Percentiles rank a stretch among this genome's conserved stretches.
phyloP scores from a whole-genome alignment of 192 early-diverging fungal species.

The Podila minutissima region DNA sequence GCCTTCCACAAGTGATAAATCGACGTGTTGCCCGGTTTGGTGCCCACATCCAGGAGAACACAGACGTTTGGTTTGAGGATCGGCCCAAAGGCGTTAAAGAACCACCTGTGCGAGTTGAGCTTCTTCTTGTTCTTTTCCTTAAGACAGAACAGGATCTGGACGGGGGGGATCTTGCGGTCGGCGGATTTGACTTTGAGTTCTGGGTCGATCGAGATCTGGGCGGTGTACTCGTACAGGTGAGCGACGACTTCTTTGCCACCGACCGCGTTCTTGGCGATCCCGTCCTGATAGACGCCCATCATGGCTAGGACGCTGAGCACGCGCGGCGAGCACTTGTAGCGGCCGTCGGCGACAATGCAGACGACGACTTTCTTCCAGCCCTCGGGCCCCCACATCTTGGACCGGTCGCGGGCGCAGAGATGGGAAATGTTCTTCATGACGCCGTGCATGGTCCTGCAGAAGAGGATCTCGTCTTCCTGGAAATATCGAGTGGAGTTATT shows the following conservation, averaged over 20 bases:
- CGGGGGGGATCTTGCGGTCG: slow-evolving; percentile 64
- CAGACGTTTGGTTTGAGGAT: slow-evolving; percentile 68
- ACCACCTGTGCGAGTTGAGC: slow-evolving; percentile 72
- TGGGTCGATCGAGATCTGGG: slow-evolving; percentile 65
- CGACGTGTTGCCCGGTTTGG: slow-evolving; percentile 72
- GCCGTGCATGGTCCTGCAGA: slow-evolving; percentile 88
- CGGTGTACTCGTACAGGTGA: slow-evolving; percentile 76
- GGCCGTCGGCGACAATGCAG: slow-evolving; percentile 82
- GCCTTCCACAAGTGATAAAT: slow-evolving; percentile 84
- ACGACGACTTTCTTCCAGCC: slow-evolving; percentile 86
- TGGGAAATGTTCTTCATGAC: slow-evolving; percentile 90
- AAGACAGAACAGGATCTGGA: slow-evolving; percentile 81
- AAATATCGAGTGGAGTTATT: slow-evolving; percentile 31
- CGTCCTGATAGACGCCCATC: slow-evolving; percentile 84
- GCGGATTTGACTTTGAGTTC: slow-evolving; percentile 61
- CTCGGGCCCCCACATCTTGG: slow-evolving; percentile 72
- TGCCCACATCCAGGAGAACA: slow-evolving; percentile 82
- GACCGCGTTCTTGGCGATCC: slow-evolving; percentile 72
- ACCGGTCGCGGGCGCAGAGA: slow-evolving; percentile 70
- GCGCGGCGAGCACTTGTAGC: slow-evolving; percentile 71
- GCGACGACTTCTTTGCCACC: slow-evolving; percentile 69
- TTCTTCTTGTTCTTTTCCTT: slow-evolving; percentile 81
- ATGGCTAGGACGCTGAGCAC: slow-evolving; percentile 73
- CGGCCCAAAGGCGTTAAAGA: slow-evolving; percentile 70
- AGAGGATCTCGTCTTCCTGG: slow-evolving; percentile 89